phyloP scores from a whole-genome alignment of 768 basidiomycete species.

The Mycena haematopus region DNA sequence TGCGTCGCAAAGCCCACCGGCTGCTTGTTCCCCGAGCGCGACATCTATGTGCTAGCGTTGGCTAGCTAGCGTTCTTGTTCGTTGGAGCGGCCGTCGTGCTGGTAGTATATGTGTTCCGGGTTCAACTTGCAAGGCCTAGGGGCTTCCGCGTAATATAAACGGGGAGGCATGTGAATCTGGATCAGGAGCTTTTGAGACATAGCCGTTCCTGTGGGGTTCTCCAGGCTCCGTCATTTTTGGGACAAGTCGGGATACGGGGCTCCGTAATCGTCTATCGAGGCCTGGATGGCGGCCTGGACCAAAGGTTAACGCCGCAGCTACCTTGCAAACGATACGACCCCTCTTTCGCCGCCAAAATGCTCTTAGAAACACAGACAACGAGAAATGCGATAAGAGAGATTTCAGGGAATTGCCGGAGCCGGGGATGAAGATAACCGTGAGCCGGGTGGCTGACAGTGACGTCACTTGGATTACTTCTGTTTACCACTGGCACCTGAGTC shows the following conservation, averaged over 20 bases:
- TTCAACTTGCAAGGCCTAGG: background rate
- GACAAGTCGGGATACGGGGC: constrained; percentile 4
- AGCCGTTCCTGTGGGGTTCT: background rate
- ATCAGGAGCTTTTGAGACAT: background rate
- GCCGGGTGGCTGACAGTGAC: background rate
- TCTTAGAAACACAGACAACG: background rate
- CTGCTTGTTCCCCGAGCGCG: constrained; percentile 65
- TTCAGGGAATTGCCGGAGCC: background rate
- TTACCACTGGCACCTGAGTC: too few relatives aligned
- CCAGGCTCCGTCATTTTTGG: background rate
- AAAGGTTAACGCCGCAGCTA: constrained; percentile 1
- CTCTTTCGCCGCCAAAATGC: background rate
- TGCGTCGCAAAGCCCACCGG: constrained; percentile 88
- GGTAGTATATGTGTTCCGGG: background rate
- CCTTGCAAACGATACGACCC: background rate
- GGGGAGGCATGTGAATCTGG: constrained; percentile 20
- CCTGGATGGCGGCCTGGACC: too few relatives aligned
- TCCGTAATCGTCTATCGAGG: constrained; percentile 1
- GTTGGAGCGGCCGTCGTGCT: background rate
- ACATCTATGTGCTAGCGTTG: constrained; percentile 43
- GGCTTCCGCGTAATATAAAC: background rate
- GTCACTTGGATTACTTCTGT: too few relatives aligned
- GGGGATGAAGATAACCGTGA: background rate
- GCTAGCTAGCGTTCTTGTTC: constrained; percentile 1
- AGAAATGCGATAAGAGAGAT: background rate